Conservation (phyloP, 1,284 basidiomycete species). For the Neotropicomus parvogracilis region DNA sequence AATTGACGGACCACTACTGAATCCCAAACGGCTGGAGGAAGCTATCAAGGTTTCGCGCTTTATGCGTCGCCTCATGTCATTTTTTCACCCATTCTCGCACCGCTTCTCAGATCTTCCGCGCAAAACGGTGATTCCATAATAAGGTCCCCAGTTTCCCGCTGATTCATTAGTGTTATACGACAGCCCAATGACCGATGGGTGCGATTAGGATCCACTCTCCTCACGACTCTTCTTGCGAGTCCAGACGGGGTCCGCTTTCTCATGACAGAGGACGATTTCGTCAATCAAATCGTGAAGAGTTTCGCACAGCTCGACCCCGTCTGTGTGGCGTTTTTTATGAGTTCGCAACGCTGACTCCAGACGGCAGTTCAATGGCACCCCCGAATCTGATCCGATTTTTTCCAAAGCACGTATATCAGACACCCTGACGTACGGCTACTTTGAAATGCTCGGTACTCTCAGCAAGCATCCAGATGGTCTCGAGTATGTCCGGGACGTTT, state of each 20-base stretch:
- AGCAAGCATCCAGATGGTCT: constrained; percentile 87
- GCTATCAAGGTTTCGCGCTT: constrained; percentile 89
- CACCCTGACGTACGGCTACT: constrained; percentile 88
- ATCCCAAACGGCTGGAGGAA: constrained; percentile 93
- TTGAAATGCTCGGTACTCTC: constrained; percentile 92
- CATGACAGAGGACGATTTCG: constrained; percentile 77
- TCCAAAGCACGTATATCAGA: constrained; percentile 80
- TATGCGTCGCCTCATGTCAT: constrained; percentile 81
- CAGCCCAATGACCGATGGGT: constrained; percentile 82
- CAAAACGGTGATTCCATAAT: constrained; percentile 51
- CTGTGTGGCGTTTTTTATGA: constrained; percentile 27
- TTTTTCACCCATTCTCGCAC: constrained; percentile 86
- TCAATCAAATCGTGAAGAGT: constrained; percentile 82
- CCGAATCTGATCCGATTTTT: constrained; percentile 78
- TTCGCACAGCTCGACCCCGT: constrained; percentile 93
- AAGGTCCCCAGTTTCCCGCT: neutral
- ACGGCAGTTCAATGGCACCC: constrained; percentile 59
- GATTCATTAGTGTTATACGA: neutral
- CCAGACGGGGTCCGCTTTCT: constrained; percentile 84
- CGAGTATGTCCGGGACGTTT: constrained; percentile 58
- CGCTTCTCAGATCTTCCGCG: constrained; percentile 83
- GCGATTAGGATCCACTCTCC: constrained; percentile 75
- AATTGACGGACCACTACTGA: constrained; percentile 88
- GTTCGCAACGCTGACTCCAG: constrained; percentile 3
- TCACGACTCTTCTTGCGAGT: constrained; percentile 82